Base-by-base conservation (phyloP, 441 rosid genomes). In the Raphanus hybrid region DNA sequence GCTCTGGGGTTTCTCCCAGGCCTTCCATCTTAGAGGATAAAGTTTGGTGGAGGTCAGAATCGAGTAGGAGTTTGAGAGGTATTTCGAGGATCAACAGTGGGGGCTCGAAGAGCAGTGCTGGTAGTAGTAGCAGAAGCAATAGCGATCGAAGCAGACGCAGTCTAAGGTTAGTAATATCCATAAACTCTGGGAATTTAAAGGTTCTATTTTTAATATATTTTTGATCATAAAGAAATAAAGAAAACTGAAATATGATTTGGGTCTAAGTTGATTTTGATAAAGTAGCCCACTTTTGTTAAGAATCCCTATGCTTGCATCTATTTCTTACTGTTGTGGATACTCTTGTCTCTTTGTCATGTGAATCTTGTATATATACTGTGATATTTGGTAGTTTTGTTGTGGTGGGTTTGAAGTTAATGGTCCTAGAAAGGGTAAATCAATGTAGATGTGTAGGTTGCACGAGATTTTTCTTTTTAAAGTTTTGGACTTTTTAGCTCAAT, bases 1-100 rank as follows among this genome's bases (percentile, higher is more conserved):
- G 72, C 67, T 79, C 68, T 79, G 11, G 45, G 78, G 15, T 58
- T 41, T 27, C 58, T 39, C 92, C 92, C 0, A 85, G 82, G 80
- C 87, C 84, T 54, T 67, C 86, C n/a, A 45, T 79, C 7, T 67
- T 74, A 6, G 87, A 45, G 8, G 91, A 84, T 68, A 84, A 81
- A 65, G 89, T 88, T 34, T 88, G 94, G 94, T 92, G 90, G 92
- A 87, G 83, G 37, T 59, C 81, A 0, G 82, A 54, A 14, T 75
- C 83, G 0, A 75, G 69, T 45, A 84, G 84, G 67, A 82, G 80
- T 45, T 90, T 84, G 60, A 87, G 83, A 18, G 73, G 57, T 50
- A 83, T 84, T 67, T 81, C 82, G 5, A 86, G 86, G 66, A 75
- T 84, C 26, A 84, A 84, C 16, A 81, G 86, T 39, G 80, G 87